Percentiles rank a stretch among this genome's conserved stretches.
phyloP scores from a whole-genome alignment of 106 monocot species.

The Triglochin maritima region DNA sequence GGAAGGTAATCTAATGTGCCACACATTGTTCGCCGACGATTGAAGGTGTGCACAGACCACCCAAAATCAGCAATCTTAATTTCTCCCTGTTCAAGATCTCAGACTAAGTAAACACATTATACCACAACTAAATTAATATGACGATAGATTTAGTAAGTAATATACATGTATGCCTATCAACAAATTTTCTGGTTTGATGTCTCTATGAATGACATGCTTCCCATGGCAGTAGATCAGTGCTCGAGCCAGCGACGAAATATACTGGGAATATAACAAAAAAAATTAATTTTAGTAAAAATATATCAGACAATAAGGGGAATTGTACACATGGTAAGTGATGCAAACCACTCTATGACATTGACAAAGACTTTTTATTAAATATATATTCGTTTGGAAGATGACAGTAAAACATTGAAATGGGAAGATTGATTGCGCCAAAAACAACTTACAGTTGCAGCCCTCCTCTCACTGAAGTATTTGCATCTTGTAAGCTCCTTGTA shows the following conservation, averaged over 20 bases:
- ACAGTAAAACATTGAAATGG: background rate
- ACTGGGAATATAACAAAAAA: conserved; percentile 30
- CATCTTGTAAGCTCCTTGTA: conserved; percentile 93
- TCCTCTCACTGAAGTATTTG: conserved; percentile 89
- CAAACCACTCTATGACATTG: too few relatives aligned
- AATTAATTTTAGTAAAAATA: background rate
- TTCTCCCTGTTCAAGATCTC: conserved; percentile 47
- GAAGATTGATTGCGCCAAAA: background rate
- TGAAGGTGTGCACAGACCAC: conserved; percentile 98
- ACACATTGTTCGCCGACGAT: conserved; percentile 86
- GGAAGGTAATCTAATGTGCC: conserved; percentile 97
- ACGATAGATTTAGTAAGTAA: background rate
- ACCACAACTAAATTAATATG: background rate
- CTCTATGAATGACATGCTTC: conserved; percentile 97
- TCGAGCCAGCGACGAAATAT: conserved; percentile 73
- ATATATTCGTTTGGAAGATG: background rate
- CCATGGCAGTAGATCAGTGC: conserved; percentile 93
- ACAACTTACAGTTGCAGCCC: conserved; percentile 83
- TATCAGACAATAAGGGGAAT: background rate
- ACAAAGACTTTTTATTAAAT: too few relatives aligned
- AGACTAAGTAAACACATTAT: background rate
- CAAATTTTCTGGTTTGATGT: conserved; percentile 98
- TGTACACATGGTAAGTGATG: too few relatives aligned
- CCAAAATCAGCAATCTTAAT: conserved; percentile 99
- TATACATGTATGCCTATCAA: conserved; percentile 77